Evolutionary conservation across 305 asterid species (phyloP), one percentile per base, ranked within the genome.

Genomic region (Petunia hybrid): DNA sequence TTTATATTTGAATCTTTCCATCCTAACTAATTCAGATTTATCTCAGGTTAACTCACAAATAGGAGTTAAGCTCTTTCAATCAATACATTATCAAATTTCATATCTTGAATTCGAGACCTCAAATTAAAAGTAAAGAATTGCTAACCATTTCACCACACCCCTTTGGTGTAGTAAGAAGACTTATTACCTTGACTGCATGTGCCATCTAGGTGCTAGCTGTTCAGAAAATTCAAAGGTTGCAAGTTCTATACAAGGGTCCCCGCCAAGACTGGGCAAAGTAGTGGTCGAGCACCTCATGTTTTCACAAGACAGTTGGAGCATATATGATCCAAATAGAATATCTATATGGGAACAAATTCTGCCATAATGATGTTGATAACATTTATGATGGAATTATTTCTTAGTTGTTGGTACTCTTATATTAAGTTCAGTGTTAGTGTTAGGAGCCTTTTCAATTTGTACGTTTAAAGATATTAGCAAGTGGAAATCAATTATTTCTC

Each of bases 291-390:
- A 46, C 43, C 43, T 70, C 22, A 70, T 70, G 59, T 8, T 38
- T 42, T 68, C 75, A 42, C 14, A n/a, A 67, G n/a, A 70, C 40
- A 59, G 48, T 70, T 71, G 77, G 61, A 46, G 77, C 77, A 71
- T 71, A 10, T 46, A 71, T 46, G 13, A 71, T 71, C 77, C 41
- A 46, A 48, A 71, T 48, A 31, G 77, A 71, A 46, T 71, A 71
- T 31, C 59, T 71, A 71, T 40, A 31, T 46, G 43, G 9, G 43
- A 71, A 71, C 61, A 71, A 10, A 71, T 71, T 71, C 77, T 46
- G 48, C 77, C 77, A 46, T 10, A 70, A 65, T n/a, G 1, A 31
- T 46, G 45, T 46, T 71, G 13, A 46, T 71, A 5, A 5, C 5
- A 46, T 31, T 9, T 13, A 10, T 31, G 31, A 71, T 71, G 16